Conservation (phyloP, 192 early-diverging fungal species). For the Piromyces sp. region DNA sequence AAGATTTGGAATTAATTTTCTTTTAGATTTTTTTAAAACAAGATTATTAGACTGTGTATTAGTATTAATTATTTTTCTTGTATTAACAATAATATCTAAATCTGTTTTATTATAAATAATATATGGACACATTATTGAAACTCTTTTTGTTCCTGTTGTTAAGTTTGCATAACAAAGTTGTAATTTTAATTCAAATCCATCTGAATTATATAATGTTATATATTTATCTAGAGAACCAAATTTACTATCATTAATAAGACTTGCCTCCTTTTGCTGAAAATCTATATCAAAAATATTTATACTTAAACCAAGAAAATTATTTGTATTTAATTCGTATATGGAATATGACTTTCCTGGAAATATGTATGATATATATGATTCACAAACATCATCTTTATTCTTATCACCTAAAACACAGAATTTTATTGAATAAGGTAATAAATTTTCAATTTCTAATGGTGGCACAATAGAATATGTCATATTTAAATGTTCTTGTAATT, state of each 20-base stretch:
- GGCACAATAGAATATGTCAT: conserved; percentile 21
- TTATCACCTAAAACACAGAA: conserved; percentile 48
- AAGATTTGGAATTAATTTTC: neutral
- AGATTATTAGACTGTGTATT: neutral
- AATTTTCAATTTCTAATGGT: conserved; percentile 85
- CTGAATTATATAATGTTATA: neutral
- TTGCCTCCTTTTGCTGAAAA: neutral
- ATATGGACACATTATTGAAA: neutral
- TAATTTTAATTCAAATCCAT: neutral
- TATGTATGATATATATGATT: neutral
- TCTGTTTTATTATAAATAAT: neutral
- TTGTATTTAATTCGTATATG: neutral
- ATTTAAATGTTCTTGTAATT: conserved; percentile 16
- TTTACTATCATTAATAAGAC: neutral
- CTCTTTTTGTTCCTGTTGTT: neutral
- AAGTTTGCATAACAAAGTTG: neutral
- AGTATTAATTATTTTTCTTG: neutral
- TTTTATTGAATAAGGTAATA: conserved; percentile 73
- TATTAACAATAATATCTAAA: neutral
- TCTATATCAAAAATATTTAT: neutral
- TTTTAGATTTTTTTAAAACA: conserved; percentile 4
- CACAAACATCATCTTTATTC: neutral
- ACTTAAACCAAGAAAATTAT: neutral
- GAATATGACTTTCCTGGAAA: neutral
- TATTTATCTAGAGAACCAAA: neutral